Evolutionary conservation across 352 stramenopile genomes (phyloP).

Genomic region (Pseudoperonospora humuli): DNA sequence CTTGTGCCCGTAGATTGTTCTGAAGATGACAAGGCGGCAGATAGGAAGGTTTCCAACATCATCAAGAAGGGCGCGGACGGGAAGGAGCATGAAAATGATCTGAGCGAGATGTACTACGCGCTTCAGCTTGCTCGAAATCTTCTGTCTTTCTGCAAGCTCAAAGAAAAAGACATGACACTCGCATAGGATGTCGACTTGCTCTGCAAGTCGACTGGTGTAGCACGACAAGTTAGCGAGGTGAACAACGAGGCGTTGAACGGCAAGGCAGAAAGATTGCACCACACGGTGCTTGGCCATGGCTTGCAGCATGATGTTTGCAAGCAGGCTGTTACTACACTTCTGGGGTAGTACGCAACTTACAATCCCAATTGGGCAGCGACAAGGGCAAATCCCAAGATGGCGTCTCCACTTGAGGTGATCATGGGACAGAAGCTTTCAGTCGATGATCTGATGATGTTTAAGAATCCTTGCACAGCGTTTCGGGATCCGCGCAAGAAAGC

Average conservation of each 20-base stretch:
- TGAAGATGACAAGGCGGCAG: neutral
- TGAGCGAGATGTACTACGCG: neutral
- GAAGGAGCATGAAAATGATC: neutral
- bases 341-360: slow-evolving; percentile 26
- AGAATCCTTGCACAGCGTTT: slow-evolving; percentile 1
- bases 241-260: slow-evolving; percentile 20
- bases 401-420: slow-evolving; percentile 6
- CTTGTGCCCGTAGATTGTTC: neutral
- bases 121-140: neutral
- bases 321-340: slow-evolving; percentile 10
- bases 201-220: slow-evolving; percentile 10
- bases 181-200: slow-evolving; percentile 13
- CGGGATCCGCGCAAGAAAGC: neutral
- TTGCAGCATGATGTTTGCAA: slow-evolving; percentile 19
- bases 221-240: slow-evolving; percentile 11
- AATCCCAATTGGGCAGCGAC: slow-evolving; percentile 18
- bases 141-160: neutral
- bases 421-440: neutral
- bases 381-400: neutral
- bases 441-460: slow-evolving; percentile 7
- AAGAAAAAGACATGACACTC: neutral
- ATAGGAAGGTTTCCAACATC: neutral
- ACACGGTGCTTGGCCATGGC: slow-evolving; percentile 24
- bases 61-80: neutral
- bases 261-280: slow-evolving; percentile 25